Conservation (phyloP, 2,329 filamentous ascomycete genomes). For the Fusarium secorum region DNA sequence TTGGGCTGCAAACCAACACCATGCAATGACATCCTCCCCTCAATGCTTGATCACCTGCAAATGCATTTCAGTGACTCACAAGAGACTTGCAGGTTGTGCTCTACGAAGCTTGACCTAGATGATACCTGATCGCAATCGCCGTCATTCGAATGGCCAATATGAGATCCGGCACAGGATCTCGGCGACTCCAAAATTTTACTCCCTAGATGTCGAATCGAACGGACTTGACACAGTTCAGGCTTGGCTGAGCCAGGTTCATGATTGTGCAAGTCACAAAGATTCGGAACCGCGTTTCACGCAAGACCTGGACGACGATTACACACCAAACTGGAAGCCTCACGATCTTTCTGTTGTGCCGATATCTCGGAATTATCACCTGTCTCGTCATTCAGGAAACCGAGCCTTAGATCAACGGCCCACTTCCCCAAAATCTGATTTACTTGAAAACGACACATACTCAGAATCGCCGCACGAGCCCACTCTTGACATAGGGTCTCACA, state of each 20-base stretch:
- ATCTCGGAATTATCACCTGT: neutral
- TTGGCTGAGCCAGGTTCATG: slow-evolving; percentile 14
- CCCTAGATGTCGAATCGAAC: neutral
- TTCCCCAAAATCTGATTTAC: neutral
- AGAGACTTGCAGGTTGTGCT: neutral
- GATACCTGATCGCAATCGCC: neutral
- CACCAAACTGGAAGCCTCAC: slow-evolving; percentile 8
- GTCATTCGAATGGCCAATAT: neutral
- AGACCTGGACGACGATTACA: neutral
- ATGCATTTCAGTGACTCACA: neutral
- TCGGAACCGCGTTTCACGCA: neutral
- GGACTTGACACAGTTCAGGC: slow-evolving; percentile 2
- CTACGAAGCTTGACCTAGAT: neutral
- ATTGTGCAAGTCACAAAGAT: neutral
- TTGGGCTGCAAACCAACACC: neutral
- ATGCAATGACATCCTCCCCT: neutral
- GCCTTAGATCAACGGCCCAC: neutral
- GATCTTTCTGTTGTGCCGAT: slow-evolving; percentile 1
- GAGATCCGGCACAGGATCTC: neutral
- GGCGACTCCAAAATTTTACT: neutral
- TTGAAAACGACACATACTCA: neutral
- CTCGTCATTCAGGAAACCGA: neutral
- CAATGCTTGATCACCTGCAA: neutral
- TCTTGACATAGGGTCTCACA: neutral
- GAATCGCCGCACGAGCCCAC: neutral